Evolutionary conservation across 1,284 basidiomycete genomes (phyloP).

Genomic region (Golubevia pallescens): DNA sequence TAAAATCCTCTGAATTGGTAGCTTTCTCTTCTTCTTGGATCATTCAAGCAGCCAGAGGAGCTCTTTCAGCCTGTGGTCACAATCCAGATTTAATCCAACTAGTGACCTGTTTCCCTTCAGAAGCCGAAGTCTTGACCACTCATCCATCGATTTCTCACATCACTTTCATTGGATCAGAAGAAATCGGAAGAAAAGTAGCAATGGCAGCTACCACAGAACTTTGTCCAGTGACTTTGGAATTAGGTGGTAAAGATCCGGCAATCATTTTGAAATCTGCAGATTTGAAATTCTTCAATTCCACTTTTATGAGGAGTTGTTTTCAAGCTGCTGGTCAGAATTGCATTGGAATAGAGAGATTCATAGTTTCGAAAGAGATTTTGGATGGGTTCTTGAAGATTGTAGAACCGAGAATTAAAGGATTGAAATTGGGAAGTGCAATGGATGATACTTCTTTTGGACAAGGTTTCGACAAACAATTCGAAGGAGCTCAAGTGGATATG

Average conservation of each 20-base stretch:
- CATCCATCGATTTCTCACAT: slow-evolving; percentile 77
- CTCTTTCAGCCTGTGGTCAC: slow-evolving; percentile 78
- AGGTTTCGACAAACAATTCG: not conserved
- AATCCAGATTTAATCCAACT: slow-evolving; percentile 82
- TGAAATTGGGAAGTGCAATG: slow-evolving; percentile 43
- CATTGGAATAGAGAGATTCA: slow-evolving; percentile 90
- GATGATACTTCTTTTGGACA: slow-evolving; percentile 43
- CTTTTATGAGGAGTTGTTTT: slow-evolving; percentile 81
- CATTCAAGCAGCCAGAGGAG: slow-evolving; percentile 76
- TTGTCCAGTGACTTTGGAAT: slow-evolving; percentile 86
- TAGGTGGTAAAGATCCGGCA: slow-evolving; percentile 74
- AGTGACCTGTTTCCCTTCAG: slow-evolving; percentile 85
- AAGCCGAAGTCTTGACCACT: slow-evolving; percentile 80
- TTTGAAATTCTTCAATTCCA: slow-evolving; percentile 67
- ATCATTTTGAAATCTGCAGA: slow-evolving; percentile 68
- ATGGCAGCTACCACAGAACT: slow-evolving; percentile 81
- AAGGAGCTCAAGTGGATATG: slow-evolving; percentile 68
- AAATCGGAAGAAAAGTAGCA: slow-evolving; percentile 83
- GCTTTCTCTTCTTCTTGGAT: slow-evolving; percentile 86
- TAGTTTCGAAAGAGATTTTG: slow-evolving; percentile 80
- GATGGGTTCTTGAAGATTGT: slow-evolving; percentile 71
- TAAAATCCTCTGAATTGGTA: slow-evolving; percentile 92
- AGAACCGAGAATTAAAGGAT: slow-evolving; percentile 28
- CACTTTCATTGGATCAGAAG: slow-evolving; percentile 89
- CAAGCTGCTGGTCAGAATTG: slow-evolving; percentile 95